A percentile compares a stretch with the other conserved stretches of the same genome.
Evolutionary conservation across 257 asterid species (phyloP).

Genomic region (Ilex aquifolium): DNA sequence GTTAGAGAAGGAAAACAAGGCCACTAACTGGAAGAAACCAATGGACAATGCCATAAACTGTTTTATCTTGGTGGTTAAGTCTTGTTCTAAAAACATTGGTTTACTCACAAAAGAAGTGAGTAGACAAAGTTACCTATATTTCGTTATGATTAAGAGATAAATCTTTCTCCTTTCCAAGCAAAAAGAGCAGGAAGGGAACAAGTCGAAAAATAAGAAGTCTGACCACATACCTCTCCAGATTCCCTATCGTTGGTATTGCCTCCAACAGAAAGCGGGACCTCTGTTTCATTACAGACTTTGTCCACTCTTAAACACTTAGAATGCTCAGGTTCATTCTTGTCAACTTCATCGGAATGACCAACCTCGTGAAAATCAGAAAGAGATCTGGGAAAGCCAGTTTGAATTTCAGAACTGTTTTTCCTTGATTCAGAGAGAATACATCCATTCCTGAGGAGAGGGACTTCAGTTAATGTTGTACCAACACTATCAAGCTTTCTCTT

Average conservation of each 20-base stretch:
- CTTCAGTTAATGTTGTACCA: conserved; percentile 67
- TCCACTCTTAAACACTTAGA: conserved; percentile 31
- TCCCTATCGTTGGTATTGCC: conserved; percentile 24
- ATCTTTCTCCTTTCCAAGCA: not conserved
- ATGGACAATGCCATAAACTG: not conserved
- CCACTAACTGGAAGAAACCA: not conserved
- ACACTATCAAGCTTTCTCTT: conserved; percentile 80
- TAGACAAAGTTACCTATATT: too few relatives aligned
- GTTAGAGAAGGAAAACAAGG: not conserved
- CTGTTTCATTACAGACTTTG: conserved; percentile 27
- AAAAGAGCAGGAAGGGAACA: not conserved
- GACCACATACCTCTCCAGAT: conserved; percentile 37
- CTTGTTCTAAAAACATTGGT: not conserved
- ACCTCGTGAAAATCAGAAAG: conserved; percentile 22
- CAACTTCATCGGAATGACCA: conserved; percentile 28
- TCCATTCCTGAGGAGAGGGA: conserved; percentile 78
- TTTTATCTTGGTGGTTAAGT: not conserved
- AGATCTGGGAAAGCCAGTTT: conserved; percentile 25
- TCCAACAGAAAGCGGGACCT: conserved; percentile 28
- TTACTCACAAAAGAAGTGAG: too few relatives aligned
- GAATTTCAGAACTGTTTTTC: conserved; percentile 32
- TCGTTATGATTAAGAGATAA: not conserved
- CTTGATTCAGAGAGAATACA: conserved; percentile 25
- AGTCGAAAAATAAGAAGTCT: not conserved
- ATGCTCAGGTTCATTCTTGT: conserved; percentile 22